Evolutionary conservation across 1,139 yeast species (phyloP).

Genomic region (Trichomonascaceae sp.): DNA sequence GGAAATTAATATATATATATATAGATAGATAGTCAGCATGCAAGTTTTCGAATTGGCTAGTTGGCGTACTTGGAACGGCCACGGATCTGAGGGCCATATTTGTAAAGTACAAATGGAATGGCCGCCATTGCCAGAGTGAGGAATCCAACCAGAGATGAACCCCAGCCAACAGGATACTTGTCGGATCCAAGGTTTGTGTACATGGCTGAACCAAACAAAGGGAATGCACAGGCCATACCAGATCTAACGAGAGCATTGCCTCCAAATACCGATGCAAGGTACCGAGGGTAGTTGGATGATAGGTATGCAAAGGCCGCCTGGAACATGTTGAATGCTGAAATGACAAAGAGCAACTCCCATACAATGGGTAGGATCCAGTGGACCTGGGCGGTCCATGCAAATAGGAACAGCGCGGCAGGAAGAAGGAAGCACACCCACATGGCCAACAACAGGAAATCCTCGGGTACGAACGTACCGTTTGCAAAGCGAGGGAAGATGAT

Average conservation of each 20-base stretch:
- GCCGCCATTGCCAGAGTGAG: slow-evolving; percentile 31
- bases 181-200: slow-evolving; percentile 33
- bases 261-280: slow-evolving; percentile 45
- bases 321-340: slow-evolving; percentile 60
- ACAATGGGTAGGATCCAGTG: slow-evolving; percentile 76
- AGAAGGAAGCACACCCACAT: slow-evolving; percentile 38
- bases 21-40: no score
- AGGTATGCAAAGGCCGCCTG: slow-evolving; percentile 61
- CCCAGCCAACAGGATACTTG: slow-evolving; percentile 43
- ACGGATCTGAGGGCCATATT: slow-evolving; percentile 43
- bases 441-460: slow-evolving; percentile 8
- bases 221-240: slow-evolving; percentile 41
- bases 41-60: no score
- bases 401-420: slow-evolving; percentile 35
- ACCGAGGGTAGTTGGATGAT: slow-evolving; percentile 62
- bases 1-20: no score
- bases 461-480: slow-evolving; percentile 10
- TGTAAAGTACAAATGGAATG: slow-evolving; percentile 45
- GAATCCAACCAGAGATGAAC: slow-evolving; percentile 36
- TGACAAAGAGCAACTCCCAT: slow-evolving; percentile 66
- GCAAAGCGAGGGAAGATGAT: slow-evolving; percentile 6
- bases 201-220: slow-evolving; percentile 39
- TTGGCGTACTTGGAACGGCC: slow-evolving; percentile 19
- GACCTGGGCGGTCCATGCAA: slow-evolving; percentile 47
- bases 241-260: slow-evolving; percentile 39